These are phyloP conservation scores for Alternaria sp. DNA, from an alignment of 2,329 filamentous ascomycete genomes.

Conservation along the genomic window DNA sequence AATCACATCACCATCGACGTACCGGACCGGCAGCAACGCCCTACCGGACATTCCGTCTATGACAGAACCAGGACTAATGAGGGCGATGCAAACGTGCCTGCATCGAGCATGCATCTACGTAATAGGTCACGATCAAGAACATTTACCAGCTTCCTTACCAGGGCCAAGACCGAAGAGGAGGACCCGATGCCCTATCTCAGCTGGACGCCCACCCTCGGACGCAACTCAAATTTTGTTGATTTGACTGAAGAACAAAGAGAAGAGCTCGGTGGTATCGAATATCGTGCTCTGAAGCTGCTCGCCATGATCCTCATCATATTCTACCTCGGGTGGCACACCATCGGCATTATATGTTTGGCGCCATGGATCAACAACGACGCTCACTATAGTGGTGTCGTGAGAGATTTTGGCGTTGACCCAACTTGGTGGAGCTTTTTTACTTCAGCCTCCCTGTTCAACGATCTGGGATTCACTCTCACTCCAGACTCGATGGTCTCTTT, in stretches of 20 bases:
- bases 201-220: constrained; percentile 88
- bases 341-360: constrained; percentile 75
- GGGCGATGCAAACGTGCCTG: constrained; percentile 13
- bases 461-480: constrained; percentile 91
- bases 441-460: constrained; percentile 86
- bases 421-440: constrained; percentile 96
- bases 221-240: constrained; percentile 91
- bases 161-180: constrained; percentile 55
- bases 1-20: constrained; percentile 73
- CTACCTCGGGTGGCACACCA: constrained; percentile 80
- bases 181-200: constrained; percentile 85
- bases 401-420: constrained; percentile 65
- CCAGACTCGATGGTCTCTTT: constrained; percentile 95
- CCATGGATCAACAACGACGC: constrained; percentile 77
- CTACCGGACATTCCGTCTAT: constrained; percentile 42
- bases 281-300: constrained; percentile 86
- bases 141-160: constrained; percentile 65
- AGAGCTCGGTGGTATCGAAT: constrained; percentile 95
- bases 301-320: constrained; percentile 78
- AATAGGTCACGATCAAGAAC: constrained; percentile 56
- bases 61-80: constrained; percentile 22
- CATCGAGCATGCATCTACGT: constrained; percentile 27
- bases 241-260: constrained; percentile 90
- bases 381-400: constrained; percentile 68
- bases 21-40: constrained; percentile 53